Conservation (phyloP, 2,329 filamentous ascomycete genomes). For the Trichoderma citrinoviride region DNA sequence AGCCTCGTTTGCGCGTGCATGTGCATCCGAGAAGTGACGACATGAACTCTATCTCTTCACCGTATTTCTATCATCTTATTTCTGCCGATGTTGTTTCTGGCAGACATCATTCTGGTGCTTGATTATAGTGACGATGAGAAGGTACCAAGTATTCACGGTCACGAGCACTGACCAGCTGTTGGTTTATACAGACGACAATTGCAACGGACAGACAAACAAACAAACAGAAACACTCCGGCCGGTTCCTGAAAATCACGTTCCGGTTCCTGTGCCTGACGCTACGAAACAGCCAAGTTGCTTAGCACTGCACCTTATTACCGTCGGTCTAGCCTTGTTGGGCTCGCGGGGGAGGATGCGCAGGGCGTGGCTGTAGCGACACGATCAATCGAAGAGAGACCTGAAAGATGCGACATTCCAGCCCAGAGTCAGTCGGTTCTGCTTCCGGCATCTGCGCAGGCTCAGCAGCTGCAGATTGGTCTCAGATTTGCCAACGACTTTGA, state of each 20-base stretch:
- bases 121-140: too few relatives aligned
- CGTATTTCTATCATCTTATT: too few relatives aligned
- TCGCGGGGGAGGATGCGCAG: background rate
- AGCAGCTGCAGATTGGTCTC: too few relatives aligned
- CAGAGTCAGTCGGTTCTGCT: too few relatives aligned
- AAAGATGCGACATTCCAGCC: background rate
- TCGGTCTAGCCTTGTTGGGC: background rate
- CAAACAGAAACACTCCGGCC: background rate
- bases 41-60: too few relatives aligned
- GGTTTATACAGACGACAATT: background rate
- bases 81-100: too few relatives aligned
- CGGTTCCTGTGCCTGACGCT: conserved; percentile 14
- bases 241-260: conserved; percentile 9
- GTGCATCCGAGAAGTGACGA: too few relatives aligned
- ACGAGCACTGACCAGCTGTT: background rate
- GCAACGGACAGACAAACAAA: background rate
- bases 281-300: conserved; percentile 13
- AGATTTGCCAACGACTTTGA: background rate
- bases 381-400: background rate
- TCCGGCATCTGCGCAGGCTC: too few relatives aligned
- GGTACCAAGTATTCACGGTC: too few relatives aligned
- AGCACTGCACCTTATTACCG: background rate
- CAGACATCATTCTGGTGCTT: too few relatives aligned
- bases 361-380: conserved; percentile 1
- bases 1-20: too few relatives aligned